A percentile compares a stretch with the other conserved stretches of the same genome.
These are phyloP conservation scores for Tritrichomonas foetus DNA, from an alignment of 208 protist genomes.

Conservation along the genomic window DNA sequence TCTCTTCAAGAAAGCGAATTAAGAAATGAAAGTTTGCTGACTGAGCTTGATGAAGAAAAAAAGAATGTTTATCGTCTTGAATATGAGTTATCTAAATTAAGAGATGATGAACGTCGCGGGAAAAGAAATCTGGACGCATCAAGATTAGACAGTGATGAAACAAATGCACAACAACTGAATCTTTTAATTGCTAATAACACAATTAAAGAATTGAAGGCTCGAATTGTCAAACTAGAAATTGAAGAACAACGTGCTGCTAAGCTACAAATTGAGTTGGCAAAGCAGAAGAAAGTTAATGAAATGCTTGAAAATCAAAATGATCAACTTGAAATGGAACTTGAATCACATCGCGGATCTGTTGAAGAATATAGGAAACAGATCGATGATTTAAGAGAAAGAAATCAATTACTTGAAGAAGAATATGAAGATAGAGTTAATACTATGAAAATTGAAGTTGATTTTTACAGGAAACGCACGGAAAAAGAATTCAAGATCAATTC, in stretches of 20 bases:
- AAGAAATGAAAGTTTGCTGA: neutral
- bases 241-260: neutral
- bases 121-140: neutral
- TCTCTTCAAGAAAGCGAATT: neutral
- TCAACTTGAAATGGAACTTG: slow-evolving; percentile 1
- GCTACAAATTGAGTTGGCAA: neutral
- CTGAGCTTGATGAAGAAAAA: neutral
- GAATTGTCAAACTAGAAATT: neutral
- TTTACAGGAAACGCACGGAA: neutral
- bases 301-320: neutral
- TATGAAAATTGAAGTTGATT: neutral
- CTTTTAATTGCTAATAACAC: neutral
- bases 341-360: neutral
- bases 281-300: neutral
- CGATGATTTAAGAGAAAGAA: slow-evolving; percentile 7
- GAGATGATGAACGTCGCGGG: neutral
- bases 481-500: neutral
- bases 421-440: neutral
- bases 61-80: neutral
- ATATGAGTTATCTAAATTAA: neutral
- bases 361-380: neutral
- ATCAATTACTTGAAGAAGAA: neutral
- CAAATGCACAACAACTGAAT: neutral
- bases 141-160: neutral
- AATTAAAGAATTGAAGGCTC: neutral